Evolutionary conservation across 495 filamentous ascomycete species (phyloP), one percentile per base, ranked within the genome.

Genomic region (Penicillium nucicola): DNA sequence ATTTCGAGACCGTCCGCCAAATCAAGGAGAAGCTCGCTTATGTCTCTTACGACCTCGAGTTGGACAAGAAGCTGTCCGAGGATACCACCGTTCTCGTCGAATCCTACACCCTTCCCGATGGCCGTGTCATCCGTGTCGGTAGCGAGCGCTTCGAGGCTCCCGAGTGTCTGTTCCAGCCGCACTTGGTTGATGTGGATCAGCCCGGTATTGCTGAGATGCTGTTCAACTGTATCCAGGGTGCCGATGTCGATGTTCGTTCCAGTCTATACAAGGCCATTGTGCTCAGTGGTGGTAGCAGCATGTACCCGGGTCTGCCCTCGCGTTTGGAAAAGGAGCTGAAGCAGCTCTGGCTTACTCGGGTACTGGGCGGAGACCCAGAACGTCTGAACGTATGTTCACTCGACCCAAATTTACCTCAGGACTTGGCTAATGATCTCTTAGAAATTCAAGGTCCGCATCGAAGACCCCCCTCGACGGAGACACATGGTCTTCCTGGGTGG

Each of bases 11-110:
- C 22, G 93, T 97, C 34, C 90, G 93, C 37, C 92, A 96, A 69
- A 97, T 99, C 73, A 99, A 99, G 76, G 93, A 99, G 77, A 97
- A 97, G 83, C 86, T 99, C 30, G 97, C 92, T 77, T 99, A 99
- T 71, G 92, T 99, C 50, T 96, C 91, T 4, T 99, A 97, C 76
- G 95, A 99, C 69, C 80, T 99, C 45, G 90, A 93, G 73, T 79
- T 97, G 37, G 93, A 99, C 79, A 88, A 97, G 71, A 83, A 88
- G 58, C 84, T 99, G 38, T 92, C 87, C 55, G 93, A 99, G 72
- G 95, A 99, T 62, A 99, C 93, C 14, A 99, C 93, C 9, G 92
- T 97, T 12, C 76, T 99, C 38, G 93, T 99, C 12, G 93, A 99
- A 69, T 92, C 86, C 60, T 99, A 97, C 74, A 98, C 93, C 4